Base-by-base conservation (phyloP, 2,329 filamentous ascomycete species). In the Scorias spongiosa region DNA sequence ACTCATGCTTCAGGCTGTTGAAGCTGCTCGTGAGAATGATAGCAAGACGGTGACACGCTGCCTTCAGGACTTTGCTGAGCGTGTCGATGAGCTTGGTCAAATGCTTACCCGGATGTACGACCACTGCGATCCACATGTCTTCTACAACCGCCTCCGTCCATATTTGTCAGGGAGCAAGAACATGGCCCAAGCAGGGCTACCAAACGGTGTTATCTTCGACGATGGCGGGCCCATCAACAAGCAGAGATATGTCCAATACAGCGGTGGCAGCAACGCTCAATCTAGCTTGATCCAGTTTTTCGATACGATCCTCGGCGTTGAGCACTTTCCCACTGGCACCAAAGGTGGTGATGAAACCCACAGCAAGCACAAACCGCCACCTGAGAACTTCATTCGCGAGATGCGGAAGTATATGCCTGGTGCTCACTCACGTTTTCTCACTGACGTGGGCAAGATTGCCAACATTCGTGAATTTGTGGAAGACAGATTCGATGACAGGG, bases 371-470 rank as follows among this genome's bases (percentile, higher is more conserved):
- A 49, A 55, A 11, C 55, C 66, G 43, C 49, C 78, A 5, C 71
- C 74, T 36, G 78, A 94, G 66, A 93, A 91, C 57, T 98, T 98
- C 66, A 89, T 98, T 58, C 78, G 84, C 57, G 91, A 98, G 51
- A 98, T 98, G 91, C 82, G 89, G 46, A 76, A 76, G 39, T 98
- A 98, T 66, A 98, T 98, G 91, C 91, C 91, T 0, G 89, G 87
- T 0, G 77, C 83, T 0, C 91, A 98, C 58, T 82, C 87, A 2
- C 80, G 84, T 36, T 98, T 98, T 66, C 72, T 98, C 2, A 75
- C 83, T 50, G 82, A 93, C 49, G 80, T 95, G 10, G 72, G 76
- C 41, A 69, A 69, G 12, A 79, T 95, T 3, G 80, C 89, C 53
- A 96, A 96, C 57, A 86, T 98, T 53, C 83, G 86, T 28, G 72